Evolutionary conservation across 805 yeast genomes (phyloP), one percentile per base, ranked within the genome.

Genomic region (Lachancea mirantina): DNA sequence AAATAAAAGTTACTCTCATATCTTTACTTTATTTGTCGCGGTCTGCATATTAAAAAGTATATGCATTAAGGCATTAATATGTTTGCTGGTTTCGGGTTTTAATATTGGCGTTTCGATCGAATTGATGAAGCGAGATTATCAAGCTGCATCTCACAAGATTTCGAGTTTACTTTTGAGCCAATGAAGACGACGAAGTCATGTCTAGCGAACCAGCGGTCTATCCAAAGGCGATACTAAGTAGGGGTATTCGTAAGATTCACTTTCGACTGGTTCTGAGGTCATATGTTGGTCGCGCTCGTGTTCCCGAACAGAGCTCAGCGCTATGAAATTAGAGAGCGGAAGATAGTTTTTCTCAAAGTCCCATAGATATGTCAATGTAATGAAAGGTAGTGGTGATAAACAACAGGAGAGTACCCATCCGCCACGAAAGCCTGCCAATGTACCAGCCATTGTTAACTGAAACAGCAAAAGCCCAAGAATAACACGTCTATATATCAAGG

Each of bases 381-480:
- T 56, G 5, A 84, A 46, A 1, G 96, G 94, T 26, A 88, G 61
- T 2, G 96, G 96, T 2, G 76, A 61, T 28, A 92, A 59, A 42
- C 74, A 68, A 31, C 79, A 63, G 0, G 96, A 85, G 26, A 84
- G 64, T 4, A 75, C 59, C 63, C 78, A 87, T 1, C 94, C 95
- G 39, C 79, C 75, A 47, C 82, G 85, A 36, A 84, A 69, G 2
- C 74, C 71, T 0, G 84, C 87, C 39, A 89, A 65, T 0, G 94
- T 77, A 3, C 97, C 97, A 0, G 89, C 85, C 84, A 88, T 87
- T 8, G 95, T 85, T 38, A 89, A 60, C 52, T 92, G 98, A 56
- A 89, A 87, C 10, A 89, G 65, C 20, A 83, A 58, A 16, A 89
- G 59, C 0, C 97, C 97, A 37, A 85, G 52, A 35, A 83, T 74